Evolutionary conservation across 345 rosid species (phyloP).

Genomic region (Hevea brasiliensis): DNA sequence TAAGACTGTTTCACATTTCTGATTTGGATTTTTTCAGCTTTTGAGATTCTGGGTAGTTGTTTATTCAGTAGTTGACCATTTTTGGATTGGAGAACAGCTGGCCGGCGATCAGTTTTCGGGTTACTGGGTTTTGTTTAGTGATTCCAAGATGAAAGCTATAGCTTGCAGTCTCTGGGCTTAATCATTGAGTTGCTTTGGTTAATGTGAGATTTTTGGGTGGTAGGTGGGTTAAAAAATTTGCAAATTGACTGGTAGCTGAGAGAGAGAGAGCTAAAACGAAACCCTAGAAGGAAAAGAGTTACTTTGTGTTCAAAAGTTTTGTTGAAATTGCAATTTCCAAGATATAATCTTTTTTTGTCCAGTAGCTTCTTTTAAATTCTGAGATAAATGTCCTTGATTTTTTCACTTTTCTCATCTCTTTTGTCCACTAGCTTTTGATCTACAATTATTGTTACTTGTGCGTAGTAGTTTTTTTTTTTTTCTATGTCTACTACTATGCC

Average conservation of each 20-base stretch:
- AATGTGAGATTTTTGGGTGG: constrained; percentile 44
- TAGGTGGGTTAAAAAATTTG: constrained; percentile 50
- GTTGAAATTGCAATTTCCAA: constrained; percentile 8
- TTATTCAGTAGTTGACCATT: too few species aligned
- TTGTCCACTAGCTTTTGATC: constrained; percentile 30
- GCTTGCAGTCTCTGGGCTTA: constrained; percentile 13
- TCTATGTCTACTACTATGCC: constrained; percentile 40
- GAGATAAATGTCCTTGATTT: constrained; percentile 34
- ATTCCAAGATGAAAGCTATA: constrained; percentile 1
- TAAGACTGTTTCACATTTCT: too few species aligned
- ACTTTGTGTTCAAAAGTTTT: constrained; percentile 2
- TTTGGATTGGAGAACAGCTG: neutral
- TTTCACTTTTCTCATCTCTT: constrained; percentile 4
- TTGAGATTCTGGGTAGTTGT: too few species aligned
- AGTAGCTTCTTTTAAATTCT: constrained; percentile 9
- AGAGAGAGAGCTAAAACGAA: constrained; percentile 28
- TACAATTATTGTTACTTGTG: neutral
- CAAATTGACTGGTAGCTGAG: constrained; percentile 71
- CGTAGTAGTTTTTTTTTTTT: neutral
- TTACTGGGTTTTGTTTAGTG: neutral
- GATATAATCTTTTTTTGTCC: neutral
- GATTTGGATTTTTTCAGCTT: too few species aligned
- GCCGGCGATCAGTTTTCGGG: constrained; percentile 15
- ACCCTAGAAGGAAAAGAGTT: constrained; percentile 34
- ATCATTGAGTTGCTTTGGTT: constrained; percentile 49